These are phyloP conservation scores for Coemansia sp. DNA, from an alignment of 192 early-diverging fungal genomes.

Conservation along the genomic window DNA sequence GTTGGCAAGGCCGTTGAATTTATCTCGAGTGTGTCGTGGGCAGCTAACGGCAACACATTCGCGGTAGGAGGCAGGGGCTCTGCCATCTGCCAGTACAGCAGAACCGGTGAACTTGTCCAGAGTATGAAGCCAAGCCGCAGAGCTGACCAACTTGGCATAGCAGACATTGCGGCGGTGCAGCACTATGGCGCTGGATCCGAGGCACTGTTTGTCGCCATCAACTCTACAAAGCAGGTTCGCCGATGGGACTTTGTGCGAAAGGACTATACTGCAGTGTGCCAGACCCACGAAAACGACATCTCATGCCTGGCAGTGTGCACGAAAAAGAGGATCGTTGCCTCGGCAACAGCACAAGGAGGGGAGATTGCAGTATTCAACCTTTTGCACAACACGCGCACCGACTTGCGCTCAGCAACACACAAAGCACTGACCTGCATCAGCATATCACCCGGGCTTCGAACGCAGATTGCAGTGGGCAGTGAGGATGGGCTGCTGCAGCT, in stretches of 20 bases:
- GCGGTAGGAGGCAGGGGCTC: conserved; percentile 31
- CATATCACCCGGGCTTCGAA: conserved; percentile 23
- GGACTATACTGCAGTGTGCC: conserved; percentile 29
- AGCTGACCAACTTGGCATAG: not conserved
- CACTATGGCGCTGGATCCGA: conserved; percentile 35
- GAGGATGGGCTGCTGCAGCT: conserved; percentile 50
- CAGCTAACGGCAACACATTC: conserved; percentile 28
- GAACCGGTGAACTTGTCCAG: conserved; percentile 23
- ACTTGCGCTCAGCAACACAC: conserved; percentile 39
- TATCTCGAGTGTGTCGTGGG: conserved; percentile 33
- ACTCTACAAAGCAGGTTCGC: conserved; percentile 38
- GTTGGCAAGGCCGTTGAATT: conserved; percentile 2
- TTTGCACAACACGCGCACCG: conserved; percentile 40
- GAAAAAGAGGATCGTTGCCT: conserved; percentile 29
- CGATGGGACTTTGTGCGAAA: conserved; percentile 39
- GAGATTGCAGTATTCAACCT: conserved; percentile 48
- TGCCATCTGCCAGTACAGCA: conserved; percentile 26
- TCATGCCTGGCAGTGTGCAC: conserved; percentile 46
- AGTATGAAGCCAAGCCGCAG: conserved; percentile 19
- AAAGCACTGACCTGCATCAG: conserved; percentile 33
- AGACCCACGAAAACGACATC: conserved; percentile 42
- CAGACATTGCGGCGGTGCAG: conserved; percentile 25
- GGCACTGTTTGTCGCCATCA: conserved; percentile 39
- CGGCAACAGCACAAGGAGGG: conserved; percentile 36
- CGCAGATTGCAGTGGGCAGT: conserved; percentile 37